Conservation (phyloP, 2,329 filamentous ascomycete species). For the Calycina herbarum region DNA sequence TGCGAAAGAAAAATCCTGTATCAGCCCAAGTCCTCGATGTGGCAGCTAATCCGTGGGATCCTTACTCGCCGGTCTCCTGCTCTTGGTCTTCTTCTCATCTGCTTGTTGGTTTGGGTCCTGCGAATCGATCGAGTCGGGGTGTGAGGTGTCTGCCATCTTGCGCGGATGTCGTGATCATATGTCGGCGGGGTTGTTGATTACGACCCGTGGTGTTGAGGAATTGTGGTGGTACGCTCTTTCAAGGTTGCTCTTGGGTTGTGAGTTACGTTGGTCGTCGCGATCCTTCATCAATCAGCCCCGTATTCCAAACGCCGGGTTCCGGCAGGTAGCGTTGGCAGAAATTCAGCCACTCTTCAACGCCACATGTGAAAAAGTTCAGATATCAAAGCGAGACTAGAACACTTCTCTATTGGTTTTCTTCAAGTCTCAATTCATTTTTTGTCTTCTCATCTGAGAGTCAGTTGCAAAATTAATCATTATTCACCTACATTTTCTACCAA, state of each 20-base stretch:
- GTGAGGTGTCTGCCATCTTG: constrained; percentile 36
- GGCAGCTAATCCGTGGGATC: constrained; percentile 24
- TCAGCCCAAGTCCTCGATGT: background rate
- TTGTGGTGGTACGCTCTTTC: background rate
- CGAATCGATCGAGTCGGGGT: constrained; percentile 53
- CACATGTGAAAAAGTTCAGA: background rate
- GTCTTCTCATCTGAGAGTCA: background rate
- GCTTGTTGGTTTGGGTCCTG: constrained; percentile 52
- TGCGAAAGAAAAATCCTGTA: constrained; percentile 40
- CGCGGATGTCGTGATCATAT: constrained; percentile 29
- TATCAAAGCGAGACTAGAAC: background rate
- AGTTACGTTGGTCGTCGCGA: constrained; percentile 22
- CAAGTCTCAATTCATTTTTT: background rate
- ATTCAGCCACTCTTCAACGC: background rate
- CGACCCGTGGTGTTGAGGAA: background rate
- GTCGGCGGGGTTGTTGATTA: constrained; percentile 14
- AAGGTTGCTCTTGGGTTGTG: background rate
- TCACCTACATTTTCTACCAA: background rate
- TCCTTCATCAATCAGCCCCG: constrained; percentile 16
- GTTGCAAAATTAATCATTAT: background rate
- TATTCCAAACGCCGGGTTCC: constrained; percentile 13
- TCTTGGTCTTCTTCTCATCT: constrained; percentile 81
- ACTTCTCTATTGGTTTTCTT: background rate
- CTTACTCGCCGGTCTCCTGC: constrained; percentile 84
- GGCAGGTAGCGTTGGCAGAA: background rate